Evolutionary conservation across 192 early-diverging fungal species (phyloP).

Genomic region (Gigaspora rosea): DNA sequence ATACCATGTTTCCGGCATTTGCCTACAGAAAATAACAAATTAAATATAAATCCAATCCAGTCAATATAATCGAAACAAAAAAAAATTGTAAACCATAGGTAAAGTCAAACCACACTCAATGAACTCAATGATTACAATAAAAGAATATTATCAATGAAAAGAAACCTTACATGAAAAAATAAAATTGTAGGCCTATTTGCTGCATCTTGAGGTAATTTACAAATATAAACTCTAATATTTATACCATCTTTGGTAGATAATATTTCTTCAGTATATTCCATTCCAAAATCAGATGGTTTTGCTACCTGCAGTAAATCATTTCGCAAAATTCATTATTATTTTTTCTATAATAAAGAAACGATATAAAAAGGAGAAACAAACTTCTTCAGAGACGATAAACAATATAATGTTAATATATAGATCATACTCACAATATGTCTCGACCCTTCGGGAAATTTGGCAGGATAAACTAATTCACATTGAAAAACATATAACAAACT

Average conservation of each 20-base stretch:
- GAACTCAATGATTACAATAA: not conserved
- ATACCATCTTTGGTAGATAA: constrained; percentile 82
- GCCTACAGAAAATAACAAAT: constrained; percentile 51
- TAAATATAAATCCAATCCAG: not conserved
- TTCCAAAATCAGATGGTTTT: constrained; percentile 67
- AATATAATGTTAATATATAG: not conserved
- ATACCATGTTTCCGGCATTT: constrained; percentile 96
- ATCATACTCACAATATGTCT: constrained; percentile 43
- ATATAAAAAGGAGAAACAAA: not conserved
- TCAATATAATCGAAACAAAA: not conserved
- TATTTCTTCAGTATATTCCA: constrained; percentile 60
- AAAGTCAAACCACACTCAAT: not conserved
- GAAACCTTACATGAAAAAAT: constrained; percentile 73
- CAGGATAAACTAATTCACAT: constrained; percentile 78
- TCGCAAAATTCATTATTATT: not conserved
- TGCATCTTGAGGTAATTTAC: constrained; percentile 58
- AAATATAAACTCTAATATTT: constrained; percentile 77
- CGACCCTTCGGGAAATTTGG: constrained; percentile 59
- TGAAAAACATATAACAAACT: constrained; percentile 70
- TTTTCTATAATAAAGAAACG: not conserved
- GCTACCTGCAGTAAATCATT: constrained; percentile 51
- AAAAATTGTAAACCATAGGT: not conserved
- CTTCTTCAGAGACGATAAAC: not conserved
- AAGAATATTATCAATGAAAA: not conserved
- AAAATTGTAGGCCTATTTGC: constrained; percentile 75